A percentile compares a stretch with the other conserved stretches of the same genome.
phyloP scores from a whole-genome alignment of 202 grass and related monocot species.

The Tripidium arundinaceum region DNA sequence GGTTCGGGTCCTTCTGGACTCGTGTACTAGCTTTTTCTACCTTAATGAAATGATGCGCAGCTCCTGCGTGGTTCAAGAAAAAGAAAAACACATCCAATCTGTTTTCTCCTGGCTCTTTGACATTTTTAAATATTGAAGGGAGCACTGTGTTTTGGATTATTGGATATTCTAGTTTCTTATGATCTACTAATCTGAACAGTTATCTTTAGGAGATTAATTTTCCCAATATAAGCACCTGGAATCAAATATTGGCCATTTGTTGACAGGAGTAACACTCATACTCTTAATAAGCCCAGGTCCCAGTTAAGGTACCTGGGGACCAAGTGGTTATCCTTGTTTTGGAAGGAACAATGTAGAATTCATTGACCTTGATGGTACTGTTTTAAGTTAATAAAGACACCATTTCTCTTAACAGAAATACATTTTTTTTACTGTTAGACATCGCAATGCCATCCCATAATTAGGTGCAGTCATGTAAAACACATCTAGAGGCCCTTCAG shows the following conservation, averaged over 20 bases:
- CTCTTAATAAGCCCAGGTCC: not conserved
- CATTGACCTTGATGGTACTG: not conserved
- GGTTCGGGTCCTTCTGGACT: too few species aligned
- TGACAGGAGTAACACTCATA: not conserved
- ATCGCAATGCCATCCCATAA: not conserved
- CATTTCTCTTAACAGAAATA: not conserved
- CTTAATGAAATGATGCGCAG: too few species aligned
- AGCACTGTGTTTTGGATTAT: not conserved
- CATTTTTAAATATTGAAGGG: not conserved
- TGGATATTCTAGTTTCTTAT: too few species aligned
- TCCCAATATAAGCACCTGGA: not conserved
- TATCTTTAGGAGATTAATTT: conserved; percentile 1
- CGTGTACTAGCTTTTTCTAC: too few species aligned
- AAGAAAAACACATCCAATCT: too few species aligned
- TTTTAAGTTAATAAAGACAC: not conserved
- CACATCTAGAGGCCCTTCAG: not conserved
- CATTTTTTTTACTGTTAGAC: not conserved
- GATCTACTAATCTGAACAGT: not conserved
- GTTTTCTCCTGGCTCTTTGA: conserved; percentile 1
- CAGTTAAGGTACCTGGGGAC: not conserved
- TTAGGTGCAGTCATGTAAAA: conserved; percentile 12
- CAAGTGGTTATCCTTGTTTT: not conserved
- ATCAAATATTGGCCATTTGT: not conserved
- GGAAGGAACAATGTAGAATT: not conserved
- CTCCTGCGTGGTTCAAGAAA: too few species aligned